Evolutionary conservation across 345 rosid species (phyloP).

Genomic region (Eucalyptus victrix): DNA sequence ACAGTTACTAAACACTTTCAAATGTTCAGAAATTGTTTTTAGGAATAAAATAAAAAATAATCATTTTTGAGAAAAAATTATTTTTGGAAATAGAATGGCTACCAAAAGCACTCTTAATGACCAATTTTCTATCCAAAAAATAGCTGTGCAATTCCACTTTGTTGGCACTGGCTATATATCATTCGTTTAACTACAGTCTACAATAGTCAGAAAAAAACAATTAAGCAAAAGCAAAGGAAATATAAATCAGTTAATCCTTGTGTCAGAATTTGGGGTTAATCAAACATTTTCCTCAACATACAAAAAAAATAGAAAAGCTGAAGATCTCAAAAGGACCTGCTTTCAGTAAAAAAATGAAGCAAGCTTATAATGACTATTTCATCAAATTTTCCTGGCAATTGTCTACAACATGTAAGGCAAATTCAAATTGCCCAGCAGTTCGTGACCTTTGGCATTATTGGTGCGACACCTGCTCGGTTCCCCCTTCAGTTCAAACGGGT

Average conservation of each 20-base stretch:
- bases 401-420: not conserved
- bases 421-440: not conserved
- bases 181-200: not conserved
- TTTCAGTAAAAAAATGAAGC: not conserved
- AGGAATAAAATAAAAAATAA: too few relatives aligned
- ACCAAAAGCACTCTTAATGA: not conserved
- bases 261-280: not conserved
- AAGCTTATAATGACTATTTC: not conserved
- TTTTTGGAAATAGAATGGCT: accelerated
- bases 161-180: not conserved
- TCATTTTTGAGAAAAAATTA: too few relatives aligned
- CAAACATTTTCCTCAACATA: not conserved
- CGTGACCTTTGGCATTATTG: not conserved
- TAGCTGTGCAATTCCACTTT: not conserved
- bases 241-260: not conserved
- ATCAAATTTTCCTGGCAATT: not conserved
- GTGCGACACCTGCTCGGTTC: not conserved
- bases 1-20: too few relatives aligned
- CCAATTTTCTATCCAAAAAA: not conserved
- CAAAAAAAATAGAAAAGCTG: not conserved
- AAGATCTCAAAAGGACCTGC: not conserved
- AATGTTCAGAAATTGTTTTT: accelerated
- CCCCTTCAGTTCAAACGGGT: not conserved
- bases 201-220: not conserved
- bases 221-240: not conserved